phyloP scores from a whole-genome alignment of 2,329 filamentous ascomycete species.

The Stemphylium beticola region DNA sequence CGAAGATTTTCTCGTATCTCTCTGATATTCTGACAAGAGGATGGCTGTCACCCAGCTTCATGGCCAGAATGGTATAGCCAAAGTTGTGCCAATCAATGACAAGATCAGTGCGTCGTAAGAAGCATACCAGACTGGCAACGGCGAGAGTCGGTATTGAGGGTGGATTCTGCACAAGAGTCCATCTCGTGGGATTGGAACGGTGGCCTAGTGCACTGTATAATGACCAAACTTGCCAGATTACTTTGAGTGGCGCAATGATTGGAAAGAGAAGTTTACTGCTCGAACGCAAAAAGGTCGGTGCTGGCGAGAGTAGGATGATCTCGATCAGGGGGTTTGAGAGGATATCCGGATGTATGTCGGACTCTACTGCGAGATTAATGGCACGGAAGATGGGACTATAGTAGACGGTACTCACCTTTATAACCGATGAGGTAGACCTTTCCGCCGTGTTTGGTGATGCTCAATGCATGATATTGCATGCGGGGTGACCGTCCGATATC shows the following conservation, averaged over 20 bases:
- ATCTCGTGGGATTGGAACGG: constrained; percentile 73
- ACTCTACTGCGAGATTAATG: constrained; percentile 61
- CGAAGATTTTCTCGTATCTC: constrained; percentile 77
- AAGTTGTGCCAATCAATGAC: constrained; percentile 99
- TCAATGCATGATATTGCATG: constrained; percentile 98
- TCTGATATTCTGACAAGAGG: constrained; percentile 79
- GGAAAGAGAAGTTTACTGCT: constrained; percentile 77
- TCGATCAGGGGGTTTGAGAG: constrained; percentile 70
- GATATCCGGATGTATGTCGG: constrained; percentile 79
- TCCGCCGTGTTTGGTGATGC: constrained; percentile 81
- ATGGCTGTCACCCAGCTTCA: constrained; percentile 68
- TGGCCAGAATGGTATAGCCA: constrained; percentile 86
- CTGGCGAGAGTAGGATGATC: constrained; percentile 71
- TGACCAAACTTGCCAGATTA: constrained; percentile 77
- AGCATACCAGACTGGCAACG: constrained; percentile 73
- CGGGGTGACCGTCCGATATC: constrained; percentile 95
- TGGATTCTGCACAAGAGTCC: constrained; percentile 92
- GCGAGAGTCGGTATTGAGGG: constrained; percentile 91
- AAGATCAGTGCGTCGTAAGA: constrained; percentile 78
- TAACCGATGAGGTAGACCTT: constrained; percentile 89
- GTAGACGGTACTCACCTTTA: constrained; percentile 61
- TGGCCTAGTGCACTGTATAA: constrained; percentile 78
- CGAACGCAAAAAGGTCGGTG: constrained; percentile 70
- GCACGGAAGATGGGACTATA: neutral
- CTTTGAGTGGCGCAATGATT: constrained; percentile 80